Conservation (phyloP, 2,329 filamentous ascomycete genomes). For the Talaromyces sp. region DNA sequence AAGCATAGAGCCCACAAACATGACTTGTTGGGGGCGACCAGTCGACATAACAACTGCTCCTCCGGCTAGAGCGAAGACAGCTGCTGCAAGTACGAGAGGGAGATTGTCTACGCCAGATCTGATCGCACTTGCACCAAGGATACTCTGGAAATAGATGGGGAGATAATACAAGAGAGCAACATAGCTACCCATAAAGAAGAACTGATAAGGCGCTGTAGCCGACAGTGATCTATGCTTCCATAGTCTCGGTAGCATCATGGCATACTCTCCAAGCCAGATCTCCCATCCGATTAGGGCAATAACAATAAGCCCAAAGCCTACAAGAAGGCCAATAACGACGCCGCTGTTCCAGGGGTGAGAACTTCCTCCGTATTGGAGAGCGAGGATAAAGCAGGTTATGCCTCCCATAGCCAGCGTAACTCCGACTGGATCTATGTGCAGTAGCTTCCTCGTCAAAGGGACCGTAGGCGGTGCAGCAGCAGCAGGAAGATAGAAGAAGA, state of each 20-base stretch:
- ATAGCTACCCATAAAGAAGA: slow-evolving; percentile 37
- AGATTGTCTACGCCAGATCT: slow-evolving; percentile 43
- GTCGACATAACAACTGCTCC: slow-evolving; percentile 29
- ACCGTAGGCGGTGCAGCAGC: not conserved
- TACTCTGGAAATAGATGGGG: slow-evolving; percentile 22
- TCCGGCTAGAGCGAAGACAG: slow-evolving; percentile 28
- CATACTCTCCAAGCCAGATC: slow-evolving; percentile 22
- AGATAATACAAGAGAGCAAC: slow-evolving; percentile 36
- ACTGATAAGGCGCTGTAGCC: slow-evolving; percentile 33
- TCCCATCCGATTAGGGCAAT: slow-evolving; percentile 24
- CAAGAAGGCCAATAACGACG: slow-evolving; percentile 26
- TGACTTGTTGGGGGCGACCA: slow-evolving; percentile 29
- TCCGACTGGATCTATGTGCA: slow-evolving; percentile 28
- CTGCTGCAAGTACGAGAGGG: slow-evolving; percentile 39
- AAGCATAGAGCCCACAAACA: slow-evolving; percentile 30
- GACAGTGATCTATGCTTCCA: slow-evolving; percentile 38
- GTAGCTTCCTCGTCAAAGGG: slow-evolving; percentile 24
- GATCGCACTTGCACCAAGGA: slow-evolving; percentile 28
- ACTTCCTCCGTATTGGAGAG: slow-evolving; percentile 30
- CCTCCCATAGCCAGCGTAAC: slow-evolving; percentile 24
- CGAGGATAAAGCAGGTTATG: slow-evolving; percentile 26
- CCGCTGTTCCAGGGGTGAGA: slow-evolving; percentile 26
- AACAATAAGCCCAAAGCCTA: slow-evolving; percentile 24
- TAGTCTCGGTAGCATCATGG: slow-evolving; percentile 39
- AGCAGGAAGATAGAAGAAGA: not conserved